These are phyloP conservation scores for Leccinum subgranulosum DNA, from an alignment of 768 basidiomycete genomes.

Conservation along the genomic window DNA sequence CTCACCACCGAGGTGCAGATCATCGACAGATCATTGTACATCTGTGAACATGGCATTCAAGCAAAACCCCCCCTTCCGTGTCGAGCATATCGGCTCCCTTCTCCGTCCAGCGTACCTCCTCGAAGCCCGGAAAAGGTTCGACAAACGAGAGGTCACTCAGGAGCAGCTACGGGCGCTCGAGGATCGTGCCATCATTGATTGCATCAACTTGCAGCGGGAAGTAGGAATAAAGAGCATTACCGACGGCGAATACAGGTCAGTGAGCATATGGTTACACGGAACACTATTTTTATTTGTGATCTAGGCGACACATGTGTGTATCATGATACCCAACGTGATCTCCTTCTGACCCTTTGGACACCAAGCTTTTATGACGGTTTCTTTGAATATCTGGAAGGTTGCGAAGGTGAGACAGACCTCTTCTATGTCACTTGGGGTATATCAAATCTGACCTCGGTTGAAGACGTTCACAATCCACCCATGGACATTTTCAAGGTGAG, in stretches of 20 bases:
- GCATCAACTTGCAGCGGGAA: constrained; percentile 37
- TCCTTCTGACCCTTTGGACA: not conserved
- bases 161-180: constrained; percentile 37
- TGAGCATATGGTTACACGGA: constrained; percentile 15
- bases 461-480: not conserved
- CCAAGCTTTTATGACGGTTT: not conserved
- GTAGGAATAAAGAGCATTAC: constrained; percentile 42
- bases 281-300: not conserved
- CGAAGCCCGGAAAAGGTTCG: constrained; percentile 34
- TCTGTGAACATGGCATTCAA: constrained; percentile 14
- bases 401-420: not conserved
- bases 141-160: constrained; percentile 29
- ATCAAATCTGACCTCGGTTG: not conserved
- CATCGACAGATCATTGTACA: not conserved
- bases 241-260: constrained; percentile 39
- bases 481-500: not conserved
- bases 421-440: not conserved
- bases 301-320: not conserved
- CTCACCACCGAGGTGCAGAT: not conserved
- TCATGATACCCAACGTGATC: not conserved
- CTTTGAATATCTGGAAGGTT: not conserved
- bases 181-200: constrained; percentile 36
- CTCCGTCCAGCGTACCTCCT: constrained; percentile 41
- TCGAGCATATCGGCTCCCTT: constrained; percentile 44
- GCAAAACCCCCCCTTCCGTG: constrained; percentile 40